These are phyloP conservation scores for Citrullus mucosospermus DNA, from an alignment of 306 rosid genomes.

Conservation along the genomic window DNA sequence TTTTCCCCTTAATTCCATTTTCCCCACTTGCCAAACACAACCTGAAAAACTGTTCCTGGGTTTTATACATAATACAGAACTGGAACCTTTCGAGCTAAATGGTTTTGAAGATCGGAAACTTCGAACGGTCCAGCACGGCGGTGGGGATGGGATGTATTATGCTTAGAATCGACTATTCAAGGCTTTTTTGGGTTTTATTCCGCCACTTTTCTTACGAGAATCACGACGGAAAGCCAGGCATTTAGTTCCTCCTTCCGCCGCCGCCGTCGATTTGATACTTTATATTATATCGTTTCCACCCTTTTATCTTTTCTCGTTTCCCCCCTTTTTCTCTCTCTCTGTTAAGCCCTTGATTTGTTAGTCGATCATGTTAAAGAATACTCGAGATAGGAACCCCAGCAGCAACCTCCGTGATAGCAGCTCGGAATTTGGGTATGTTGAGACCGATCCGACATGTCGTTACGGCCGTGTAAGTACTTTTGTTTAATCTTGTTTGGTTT, in stretches of 20 bases:
- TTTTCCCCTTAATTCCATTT: not conserved
- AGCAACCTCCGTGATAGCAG: slow-evolving; percentile 7
- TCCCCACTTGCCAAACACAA: not conserved
- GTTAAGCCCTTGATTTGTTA: not conserved
- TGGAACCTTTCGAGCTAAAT: slow-evolving; percentile 14
- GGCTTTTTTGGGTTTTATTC: slow-evolving; percentile 51
- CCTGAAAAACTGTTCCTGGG: not conserved
- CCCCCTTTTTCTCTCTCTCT: not conserved
- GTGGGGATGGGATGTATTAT: slow-evolving; percentile 43
- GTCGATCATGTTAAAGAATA: slow-evolving; percentile 28
- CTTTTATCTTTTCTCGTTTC: not conserved
- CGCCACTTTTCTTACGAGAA: slow-evolving; percentile 45
- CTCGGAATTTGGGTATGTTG: slow-evolving; percentile 28
- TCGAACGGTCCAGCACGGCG: slow-evolving; percentile 26
- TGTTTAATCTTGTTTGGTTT: not conserved
- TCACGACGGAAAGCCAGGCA: slow-evolving; percentile 60
- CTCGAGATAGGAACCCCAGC: slow-evolving; percentile 10
- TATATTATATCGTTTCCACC: not conserved
- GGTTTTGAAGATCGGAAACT: slow-evolving; percentile 24
- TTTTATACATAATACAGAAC: not conserved
- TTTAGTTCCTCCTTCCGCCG: slow-evolving; percentile 16
- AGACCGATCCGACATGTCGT: slow-evolving; percentile 67
- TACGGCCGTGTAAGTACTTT: slow-evolving; percentile 55
- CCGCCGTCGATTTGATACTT: not conserved
- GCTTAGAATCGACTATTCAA: slow-evolving; percentile 45